phyloP scores from a whole-genome alignment of 2,329 filamentous ascomycete species.

The Didymella arachidicola region DNA sequence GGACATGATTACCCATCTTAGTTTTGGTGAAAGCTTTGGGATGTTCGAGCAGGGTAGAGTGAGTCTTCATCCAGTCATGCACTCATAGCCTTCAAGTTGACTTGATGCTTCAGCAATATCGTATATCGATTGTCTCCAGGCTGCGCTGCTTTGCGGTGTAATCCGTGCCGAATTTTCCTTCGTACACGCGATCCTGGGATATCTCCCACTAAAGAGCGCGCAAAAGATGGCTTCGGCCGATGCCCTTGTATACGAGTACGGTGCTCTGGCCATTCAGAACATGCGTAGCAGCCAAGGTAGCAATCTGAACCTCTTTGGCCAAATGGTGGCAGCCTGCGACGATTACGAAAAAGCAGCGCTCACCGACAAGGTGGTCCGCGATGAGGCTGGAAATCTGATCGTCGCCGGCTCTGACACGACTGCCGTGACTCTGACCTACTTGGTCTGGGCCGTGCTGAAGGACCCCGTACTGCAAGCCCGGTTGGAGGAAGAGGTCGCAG shows the following conservation, averaged over 20 bases:
- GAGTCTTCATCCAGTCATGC: not conserved
- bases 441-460: conserved; percentile 45
- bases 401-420: conserved; percentile 49
- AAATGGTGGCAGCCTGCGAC: conserved; percentile 26
- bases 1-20: conserved; percentile 50
- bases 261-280: conserved; percentile 26
- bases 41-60: conserved; percentile 51
- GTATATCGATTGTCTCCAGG: conserved; percentile 43
- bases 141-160: conserved; percentile 38
- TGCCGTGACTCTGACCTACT: conserved; percentile 44
- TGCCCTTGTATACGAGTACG: conserved; percentile 22
- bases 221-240: conserved; percentile 24
- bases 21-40: conserved; percentile 52
- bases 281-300: conserved; percentile 28
- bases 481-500: conserved; percentile 36
- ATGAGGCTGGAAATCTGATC: conserved; percentile 44
- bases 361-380: conserved; percentile 37
- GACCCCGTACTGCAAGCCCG: conserved; percentile 28
- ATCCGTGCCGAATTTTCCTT: conserved; percentile 45
- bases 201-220: conserved; percentile 12
- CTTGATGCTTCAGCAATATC: conserved; percentile 21
- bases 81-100: not conserved
- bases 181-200: conserved; percentile 29
- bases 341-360: conserved; percentile 33
- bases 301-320: conserved; percentile 26